A percentile compares a stretch with the other conserved stretches of the same genome.
Evolutionary conservation across 2,329 filamentous ascomycete species (phyloP).

Genomic region (Magnaporthales sp.): DNA sequence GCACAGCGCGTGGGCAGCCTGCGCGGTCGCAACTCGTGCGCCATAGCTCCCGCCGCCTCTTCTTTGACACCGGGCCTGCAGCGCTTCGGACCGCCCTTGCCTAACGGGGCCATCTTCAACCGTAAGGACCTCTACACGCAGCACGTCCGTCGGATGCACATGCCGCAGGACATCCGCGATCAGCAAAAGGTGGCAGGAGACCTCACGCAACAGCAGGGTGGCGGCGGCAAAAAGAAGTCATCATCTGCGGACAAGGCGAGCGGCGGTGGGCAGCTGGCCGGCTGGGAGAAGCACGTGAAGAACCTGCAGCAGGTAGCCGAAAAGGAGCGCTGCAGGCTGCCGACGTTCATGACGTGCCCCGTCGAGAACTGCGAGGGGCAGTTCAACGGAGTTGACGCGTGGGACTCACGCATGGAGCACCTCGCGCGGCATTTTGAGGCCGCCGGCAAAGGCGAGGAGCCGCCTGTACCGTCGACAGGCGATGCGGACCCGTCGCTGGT

Average conservation of each 20-base stretch:
- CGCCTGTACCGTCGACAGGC: conserved; percentile 20
- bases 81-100: conserved; percentile 17
- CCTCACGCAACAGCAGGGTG: conserved; percentile 5
- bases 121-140: conserved; percentile 88
- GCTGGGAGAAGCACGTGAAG: conserved; percentile 46
- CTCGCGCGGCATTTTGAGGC: conserved; percentile 69
- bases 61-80: not conserved
- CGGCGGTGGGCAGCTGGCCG: conserved; percentile 9
- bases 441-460: conserved; percentile 22
- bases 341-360: conserved; percentile 51
- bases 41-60: not conserved
- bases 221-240: not conserved
- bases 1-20: not conserved
- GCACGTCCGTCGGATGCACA: conserved; percentile 80
- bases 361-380: conserved; percentile 45
- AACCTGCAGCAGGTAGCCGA: conserved; percentile 49
- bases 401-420: conserved; percentile 82
- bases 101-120: conserved; percentile 62
- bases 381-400: conserved; percentile 58
- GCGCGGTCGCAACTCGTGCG: conserved; percentile 6
- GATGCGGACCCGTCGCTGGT: conserved; percentile 25
- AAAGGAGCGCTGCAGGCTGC: conserved; percentile 50
- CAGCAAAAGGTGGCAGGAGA: conserved; percentile 21
- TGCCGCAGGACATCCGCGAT: conserved; percentile 33
- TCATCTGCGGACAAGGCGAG: conserved; percentile 2